Conservation (phyloP, 768 basidiomycete species). For the Suillus hirtellus region DNA sequence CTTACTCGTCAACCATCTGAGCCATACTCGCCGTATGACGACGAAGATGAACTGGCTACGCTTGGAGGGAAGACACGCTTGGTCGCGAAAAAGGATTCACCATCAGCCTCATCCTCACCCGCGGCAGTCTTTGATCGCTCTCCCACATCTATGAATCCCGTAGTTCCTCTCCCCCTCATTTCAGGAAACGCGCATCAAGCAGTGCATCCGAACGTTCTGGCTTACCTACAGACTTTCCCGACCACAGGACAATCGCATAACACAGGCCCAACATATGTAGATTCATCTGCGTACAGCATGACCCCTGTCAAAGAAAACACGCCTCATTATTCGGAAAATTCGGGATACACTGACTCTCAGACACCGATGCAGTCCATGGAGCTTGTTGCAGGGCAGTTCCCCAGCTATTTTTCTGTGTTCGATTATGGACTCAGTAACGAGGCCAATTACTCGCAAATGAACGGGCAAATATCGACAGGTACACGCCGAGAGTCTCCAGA, state of each 20-base stretch:
- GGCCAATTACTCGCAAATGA: conserved; percentile 38
- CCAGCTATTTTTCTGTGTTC: conserved; percentile 75
- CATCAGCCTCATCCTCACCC: conserved; percentile 48
- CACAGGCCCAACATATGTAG: conserved; percentile 24
- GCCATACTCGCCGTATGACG: conserved; percentile 45
- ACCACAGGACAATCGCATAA: conserved; percentile 26
- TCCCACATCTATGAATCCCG: conserved; percentile 68
- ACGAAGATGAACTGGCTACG: conserved; percentile 63
- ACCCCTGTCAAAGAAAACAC: conserved; percentile 24
- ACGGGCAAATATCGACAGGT: conserved; percentile 33
- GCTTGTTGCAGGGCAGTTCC: conserved; percentile 43
- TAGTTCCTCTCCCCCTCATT: conserved; percentile 65
- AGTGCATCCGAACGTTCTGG: conserved; percentile 63
- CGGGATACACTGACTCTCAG: conserved; percentile 17
- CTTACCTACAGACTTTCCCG: conserved; percentile 67
- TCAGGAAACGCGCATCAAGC: conserved; percentile 48
- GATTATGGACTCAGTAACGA: conserved; percentile 52
- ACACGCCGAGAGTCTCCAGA: conserved; percentile 50
- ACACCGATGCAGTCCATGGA: conserved; percentile 33
- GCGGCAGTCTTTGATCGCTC: conserved; percentile 52
- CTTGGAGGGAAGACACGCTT: conserved; percentile 68
- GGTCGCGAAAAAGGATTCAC: conserved; percentile 60
- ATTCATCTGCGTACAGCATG: conserved; percentile 26
- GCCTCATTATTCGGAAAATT: conserved; percentile 20
- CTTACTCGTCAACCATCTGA: conserved; percentile 39